Evolutionary conservation across 441 rosid genomes (phyloP).

Genomic region (Pelargonium hybrid): DNA sequence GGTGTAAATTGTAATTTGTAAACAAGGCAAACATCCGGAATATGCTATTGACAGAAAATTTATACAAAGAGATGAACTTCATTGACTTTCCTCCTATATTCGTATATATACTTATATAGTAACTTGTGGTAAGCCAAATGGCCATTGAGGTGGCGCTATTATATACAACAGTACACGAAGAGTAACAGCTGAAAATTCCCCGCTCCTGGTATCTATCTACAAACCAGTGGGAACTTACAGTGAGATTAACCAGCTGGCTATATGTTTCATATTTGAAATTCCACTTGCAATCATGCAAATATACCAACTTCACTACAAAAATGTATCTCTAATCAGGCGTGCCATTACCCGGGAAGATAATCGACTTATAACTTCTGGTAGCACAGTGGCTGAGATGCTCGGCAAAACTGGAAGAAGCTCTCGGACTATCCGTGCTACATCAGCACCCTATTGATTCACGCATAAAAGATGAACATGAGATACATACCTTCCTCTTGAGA

Average conservation of each 20-base stretch:
- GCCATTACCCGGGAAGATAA: slow-evolving; percentile 75
- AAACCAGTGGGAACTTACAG: not conserved
- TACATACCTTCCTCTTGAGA: not conserved
- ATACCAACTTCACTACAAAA: slow-evolving; percentile 27
- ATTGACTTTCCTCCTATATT: no score
- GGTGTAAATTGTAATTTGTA: no score
- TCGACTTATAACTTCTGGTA: slow-evolving; percentile 68
- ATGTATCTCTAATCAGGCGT: slow-evolving; percentile 61
- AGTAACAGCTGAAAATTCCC: no score
- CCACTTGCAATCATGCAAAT: not conserved
- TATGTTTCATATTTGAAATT: not conserved
- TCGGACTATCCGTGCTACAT: slow-evolving; percentile 43
- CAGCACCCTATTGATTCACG: slow-evolving; percentile 34
- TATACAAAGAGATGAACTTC: no score
- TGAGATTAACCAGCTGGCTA: not conserved
- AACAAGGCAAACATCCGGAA: no score
- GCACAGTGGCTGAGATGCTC: slow-evolving; percentile 60
- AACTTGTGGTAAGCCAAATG: no score
- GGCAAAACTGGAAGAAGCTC: slow-evolving; percentile 81
- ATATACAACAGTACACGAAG: no score
- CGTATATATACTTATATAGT: no score
- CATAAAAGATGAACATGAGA: not conserved
- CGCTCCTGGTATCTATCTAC: no score
- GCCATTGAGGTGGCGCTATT: no score
- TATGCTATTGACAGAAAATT: no score